These are phyloP conservation scores for Halophytophthora polymorphica DNA, from an alignment of 352 stramenopile genomes.

Conservation along the genomic window DNA sequence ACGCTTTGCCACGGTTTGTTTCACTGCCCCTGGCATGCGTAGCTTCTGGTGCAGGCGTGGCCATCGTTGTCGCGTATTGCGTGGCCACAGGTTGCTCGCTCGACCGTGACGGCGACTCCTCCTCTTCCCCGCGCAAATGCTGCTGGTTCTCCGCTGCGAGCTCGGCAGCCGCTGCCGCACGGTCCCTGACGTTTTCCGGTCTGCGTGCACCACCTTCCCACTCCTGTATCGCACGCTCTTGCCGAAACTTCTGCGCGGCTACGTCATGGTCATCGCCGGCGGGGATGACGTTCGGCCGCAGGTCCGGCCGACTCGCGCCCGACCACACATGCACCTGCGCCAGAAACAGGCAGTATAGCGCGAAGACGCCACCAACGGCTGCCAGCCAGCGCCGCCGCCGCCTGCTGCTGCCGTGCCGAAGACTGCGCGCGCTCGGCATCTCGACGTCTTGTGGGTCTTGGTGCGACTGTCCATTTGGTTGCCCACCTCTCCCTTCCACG, in stretches of 20 bases:
- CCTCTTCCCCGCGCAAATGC: conserved; percentile 9
- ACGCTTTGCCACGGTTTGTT: not conserved
- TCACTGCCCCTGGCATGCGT: too few relatives aligned
- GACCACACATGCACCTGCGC: conserved; percentile 28
- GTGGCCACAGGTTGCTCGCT: too few relatives aligned
- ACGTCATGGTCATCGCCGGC: conserved; percentile 2
- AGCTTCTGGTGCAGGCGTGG: too few relatives aligned
- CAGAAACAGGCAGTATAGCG: conserved; percentile 22
- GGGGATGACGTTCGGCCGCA: conserved; percentile 24
- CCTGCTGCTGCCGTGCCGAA: conserved; percentile 5
- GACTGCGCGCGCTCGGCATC: conserved; percentile 17
- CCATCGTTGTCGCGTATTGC: too few relatives aligned
- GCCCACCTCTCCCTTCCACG: too few relatives aligned
- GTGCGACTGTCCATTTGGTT: too few relatives aligned
- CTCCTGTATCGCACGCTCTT: conserved; percentile 3
- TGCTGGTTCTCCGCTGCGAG: conserved; percentile 6
- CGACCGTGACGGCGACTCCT: not conserved
- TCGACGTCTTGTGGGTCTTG: not conserved
- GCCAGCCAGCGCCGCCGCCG: conserved; percentile 21
- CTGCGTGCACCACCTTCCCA: not conserved
- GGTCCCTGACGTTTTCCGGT: not conserved
- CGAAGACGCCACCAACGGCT: conserved; percentile 5
- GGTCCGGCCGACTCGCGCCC: conserved; percentile 12
- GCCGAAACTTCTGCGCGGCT: conserved; percentile 3
- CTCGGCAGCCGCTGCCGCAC: not conserved